Evolutionary conservation across 164 flowering plant genomes (phyloP), one percentile per base, ranked within the genome.

Genomic region (Liquidambar formosana): DNA sequence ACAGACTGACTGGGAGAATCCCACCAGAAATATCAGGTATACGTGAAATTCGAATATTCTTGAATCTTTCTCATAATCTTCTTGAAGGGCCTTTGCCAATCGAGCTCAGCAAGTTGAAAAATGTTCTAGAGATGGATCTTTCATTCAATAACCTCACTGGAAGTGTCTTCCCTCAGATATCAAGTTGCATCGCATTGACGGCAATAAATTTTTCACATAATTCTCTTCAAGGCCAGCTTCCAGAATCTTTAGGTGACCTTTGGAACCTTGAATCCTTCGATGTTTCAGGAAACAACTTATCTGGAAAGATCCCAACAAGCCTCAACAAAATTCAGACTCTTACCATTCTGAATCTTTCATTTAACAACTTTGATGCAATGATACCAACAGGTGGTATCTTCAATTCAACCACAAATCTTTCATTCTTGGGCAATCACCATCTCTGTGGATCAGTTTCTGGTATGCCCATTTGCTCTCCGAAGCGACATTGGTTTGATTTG

Each of bases 1-100:
- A 86, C 80, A 75, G 38, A 53, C 72, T 88, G 27, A 72, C 85
- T 27, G 90, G 89, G 63, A 66, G 14, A 8, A 75, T 88, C 38
- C 90, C 90, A 1, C 49, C 64, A 38, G 75, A 84, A 44, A 66
- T 88, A 45, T 65, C 71, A 49, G 77, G 78, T 10, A 45, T 84
- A 41, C 51, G 59, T 0, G 76, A 81, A 47, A 77, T 86, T 56
- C 70, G 76, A 38, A 72, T 75, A 33, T 88, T 71, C 67, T 76
- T 88, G 59, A 86, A 86, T 68, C 78, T 88, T 19, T 88, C 93
- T 1, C 78, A 83, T 58, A 88, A 88, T 69, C 68, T 53, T 51
- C 79, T 88, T 21, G 71, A 80, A 28, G 93, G 90, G 45, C 69
- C 75, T 12, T 60, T 86, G 41, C 93, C 90, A 13, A 46, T 78